A percentile compares a stretch with the other conserved stretches of the same genome.
phyloP scores from a whole-genome alignment of 208 protist species.

The Leishmania gerbilli region DNA sequence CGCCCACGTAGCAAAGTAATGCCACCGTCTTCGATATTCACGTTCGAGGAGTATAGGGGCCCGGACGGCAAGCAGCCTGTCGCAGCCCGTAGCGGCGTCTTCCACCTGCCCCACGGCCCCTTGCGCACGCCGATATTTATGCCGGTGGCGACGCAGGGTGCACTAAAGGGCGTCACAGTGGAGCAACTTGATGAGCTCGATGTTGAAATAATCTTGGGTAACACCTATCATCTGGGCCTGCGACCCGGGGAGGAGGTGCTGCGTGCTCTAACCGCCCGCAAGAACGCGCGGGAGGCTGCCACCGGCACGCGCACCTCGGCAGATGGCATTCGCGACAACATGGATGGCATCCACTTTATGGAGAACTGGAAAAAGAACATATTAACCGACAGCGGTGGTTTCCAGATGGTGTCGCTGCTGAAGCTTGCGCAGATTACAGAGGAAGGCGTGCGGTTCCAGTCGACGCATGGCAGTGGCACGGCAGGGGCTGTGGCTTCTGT shows the following conservation, averaged over 20 bases:
- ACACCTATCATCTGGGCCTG: slow-evolving; percentile 98
- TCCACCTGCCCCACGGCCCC: slow-evolving; percentile 90
- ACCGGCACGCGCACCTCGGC: slow-evolving; percentile 16
- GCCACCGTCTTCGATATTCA: slow-evolving; percentile 46
- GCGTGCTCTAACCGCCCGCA: slow-evolving; percentile 67
- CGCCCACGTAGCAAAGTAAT: background rate
- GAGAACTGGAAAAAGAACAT: slow-evolving; percentile 96
- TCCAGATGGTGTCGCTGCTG: slow-evolving; percentile 99
- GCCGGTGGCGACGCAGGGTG: slow-evolving; percentile 98
- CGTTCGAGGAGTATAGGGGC: slow-evolving; percentile 68
- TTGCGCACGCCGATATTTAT: slow-evolving; percentile 97
- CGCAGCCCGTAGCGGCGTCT: slow-evolving; percentile 77
- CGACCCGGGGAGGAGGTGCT: slow-evolving; percentile 92
- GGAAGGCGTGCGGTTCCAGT: slow-evolving; percentile 98
- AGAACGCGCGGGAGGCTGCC: slow-evolving; percentile 45
- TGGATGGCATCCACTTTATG: slow-evolving; percentile 97
- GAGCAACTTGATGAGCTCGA: slow-evolving; percentile 94
- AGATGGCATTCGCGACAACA: slow-evolving; percentile 69
- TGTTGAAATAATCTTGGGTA: slow-evolving; percentile 97
- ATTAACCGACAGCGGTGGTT: slow-evolving; percentile 98
- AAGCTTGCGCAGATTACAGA: slow-evolving; percentile 98
- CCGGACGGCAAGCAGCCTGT: slow-evolving; percentile 42
- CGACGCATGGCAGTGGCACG: slow-evolving; percentile 94
- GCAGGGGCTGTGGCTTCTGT: slow-evolving; percentile 6
- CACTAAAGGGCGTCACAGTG: slow-evolving; percentile 96